Conservation (phyloP, 768 basidiomycete species). For the Lactarius indigo region DNA sequence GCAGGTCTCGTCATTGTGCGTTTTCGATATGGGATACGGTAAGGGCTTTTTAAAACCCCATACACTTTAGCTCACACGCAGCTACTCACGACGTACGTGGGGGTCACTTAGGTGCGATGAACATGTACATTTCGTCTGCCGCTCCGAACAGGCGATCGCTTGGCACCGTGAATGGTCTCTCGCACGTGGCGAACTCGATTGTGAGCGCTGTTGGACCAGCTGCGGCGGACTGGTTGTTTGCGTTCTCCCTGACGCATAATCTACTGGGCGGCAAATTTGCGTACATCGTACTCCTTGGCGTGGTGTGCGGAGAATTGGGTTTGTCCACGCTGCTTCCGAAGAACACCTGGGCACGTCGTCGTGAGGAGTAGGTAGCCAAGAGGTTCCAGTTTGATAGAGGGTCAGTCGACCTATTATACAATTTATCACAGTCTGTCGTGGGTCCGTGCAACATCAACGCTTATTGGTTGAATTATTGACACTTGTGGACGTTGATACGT, state of each 20-base stretch:
- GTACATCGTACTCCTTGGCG: not conserved
- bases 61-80: not conserved
- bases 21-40: slow-evolving; percentile 2
- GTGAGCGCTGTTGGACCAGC: slow-evolving; percentile 49
- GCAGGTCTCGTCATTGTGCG: not conserved
- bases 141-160: slow-evolving; percentile 61
- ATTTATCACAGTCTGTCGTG: too few relatives aligned
- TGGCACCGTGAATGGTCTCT: slow-evolving; percentile 62
- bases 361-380: not conserved
- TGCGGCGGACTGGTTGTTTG: slow-evolving; percentile 57
- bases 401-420: too few relatives aligned
- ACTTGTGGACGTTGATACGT: too few relatives aligned
- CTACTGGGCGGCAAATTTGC: not conserved
- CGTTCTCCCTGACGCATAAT: slow-evolving; percentile 47
- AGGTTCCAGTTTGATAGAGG: not conserved
- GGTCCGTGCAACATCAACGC: too few relatives aligned
- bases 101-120: slow-evolving; percentile 50
- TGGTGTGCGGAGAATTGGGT: not conserved
- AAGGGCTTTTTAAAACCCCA: not conserved
- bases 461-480: too few relatives aligned
- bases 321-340: not conserved
- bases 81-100: slow-evolving; percentile 19
- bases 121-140: slow-evolving; percentile 63
- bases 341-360: not conserved
- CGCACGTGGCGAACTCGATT: slow-evolving; percentile 37